Percentiles rank a stretch among this genome's conserved stretches.
These are phyloP conservation scores for Carallia pectinifolia DNA, from an alignment of 345 rosid species.

Conservation along the genomic window DNA sequence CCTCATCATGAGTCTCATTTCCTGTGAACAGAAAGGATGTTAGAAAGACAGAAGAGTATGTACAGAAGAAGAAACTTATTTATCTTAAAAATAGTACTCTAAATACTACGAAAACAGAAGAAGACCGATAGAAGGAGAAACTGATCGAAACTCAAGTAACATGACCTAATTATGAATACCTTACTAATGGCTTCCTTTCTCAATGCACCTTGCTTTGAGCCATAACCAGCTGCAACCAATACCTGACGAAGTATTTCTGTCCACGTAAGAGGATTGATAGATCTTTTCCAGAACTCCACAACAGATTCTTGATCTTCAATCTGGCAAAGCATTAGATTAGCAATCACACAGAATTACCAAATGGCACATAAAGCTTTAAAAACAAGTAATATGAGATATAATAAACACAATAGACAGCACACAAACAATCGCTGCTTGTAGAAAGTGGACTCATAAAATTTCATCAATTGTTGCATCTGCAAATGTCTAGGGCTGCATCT, in stretches of 20 bases:
- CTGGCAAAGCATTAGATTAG: conserved; percentile 36
- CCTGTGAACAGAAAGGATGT: conserved; percentile 40
- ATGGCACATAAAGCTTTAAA: background rate
- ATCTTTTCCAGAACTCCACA: conserved; percentile 74
- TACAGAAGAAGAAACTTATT: background rate
- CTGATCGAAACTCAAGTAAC: background rate
- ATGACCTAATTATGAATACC: conserved; percentile 39
- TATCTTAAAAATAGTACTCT: background rate
- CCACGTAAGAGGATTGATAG: conserved; percentile 94
- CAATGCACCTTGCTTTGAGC: conserved; percentile 52
- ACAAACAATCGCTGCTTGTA: too few relatives aligned
- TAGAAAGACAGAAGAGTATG: background rate
- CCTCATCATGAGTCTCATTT: conserved; percentile 68
- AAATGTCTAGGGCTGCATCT: too few relatives aligned
- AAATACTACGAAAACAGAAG: background rate
- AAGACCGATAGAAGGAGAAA: background rate
- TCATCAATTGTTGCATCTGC: too few relatives aligned
- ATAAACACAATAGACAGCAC: too few relatives aligned
- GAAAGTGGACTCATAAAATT: too few relatives aligned
- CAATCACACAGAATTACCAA: conserved; percentile 5
- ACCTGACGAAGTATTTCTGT: conserved; percentile 78
- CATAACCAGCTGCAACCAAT: conserved; percentile 89
- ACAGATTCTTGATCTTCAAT: conserved; percentile 65
- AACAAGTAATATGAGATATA: too few relatives aligned
- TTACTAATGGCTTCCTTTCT: conserved; percentile 59